Base-by-base conservation (phyloP, 495 filamentous ascomycete genomes). In the Cercophora samala region DNA sequence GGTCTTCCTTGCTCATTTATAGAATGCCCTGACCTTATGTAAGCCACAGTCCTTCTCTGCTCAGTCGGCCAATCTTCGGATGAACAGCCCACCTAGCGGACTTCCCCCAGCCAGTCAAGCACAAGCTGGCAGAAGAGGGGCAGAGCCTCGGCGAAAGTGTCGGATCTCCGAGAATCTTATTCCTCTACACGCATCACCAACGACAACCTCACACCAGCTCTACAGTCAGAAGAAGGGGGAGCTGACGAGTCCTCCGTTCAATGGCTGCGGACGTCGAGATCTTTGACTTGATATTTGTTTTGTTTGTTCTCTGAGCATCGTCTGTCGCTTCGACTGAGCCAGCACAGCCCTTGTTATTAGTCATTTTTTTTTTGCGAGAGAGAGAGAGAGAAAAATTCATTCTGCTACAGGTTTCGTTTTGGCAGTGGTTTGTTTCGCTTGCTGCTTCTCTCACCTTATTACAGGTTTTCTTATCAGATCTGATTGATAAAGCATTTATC, bases 401-500 rank as follows among this genome's bases (percentile, higher is more conserved):
- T 11, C 54, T 56, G n/a, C 54, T 56, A 13, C 54, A 29, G 58
- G 58, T 26, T 17, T 46, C 37, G 37, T 46, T 46, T 46, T 46
- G 37, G 37, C 37, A 17, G 37, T 46, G 6, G 37, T 29, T 5
- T 32, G 29, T 8, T 46, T 46, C 15, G 37, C 37, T 46, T 46
- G 37, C 37, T 46, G 8, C 15, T 46, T 46, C 11, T 46, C 37
- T 46, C 26, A 29, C 26, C 26, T 29, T 29, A 29, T 8, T 46
- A 11, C 37, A 46, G 37, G 15, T 3, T 17, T 46, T 46, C 58
- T 60, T 60, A 60, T 60, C 58, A 25, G 58, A 60, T 60, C 23
- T 18, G 23, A 58, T 60, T 60, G 58, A 60, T 60, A 60, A 60
- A 60, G 23, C 58, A 11, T 25, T 29, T 26, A 60, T 60, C 24